phyloP scores from a whole-genome alignment of 495 filamentous ascomycete genomes.

The Tuber microsphaerosporum region DNA sequence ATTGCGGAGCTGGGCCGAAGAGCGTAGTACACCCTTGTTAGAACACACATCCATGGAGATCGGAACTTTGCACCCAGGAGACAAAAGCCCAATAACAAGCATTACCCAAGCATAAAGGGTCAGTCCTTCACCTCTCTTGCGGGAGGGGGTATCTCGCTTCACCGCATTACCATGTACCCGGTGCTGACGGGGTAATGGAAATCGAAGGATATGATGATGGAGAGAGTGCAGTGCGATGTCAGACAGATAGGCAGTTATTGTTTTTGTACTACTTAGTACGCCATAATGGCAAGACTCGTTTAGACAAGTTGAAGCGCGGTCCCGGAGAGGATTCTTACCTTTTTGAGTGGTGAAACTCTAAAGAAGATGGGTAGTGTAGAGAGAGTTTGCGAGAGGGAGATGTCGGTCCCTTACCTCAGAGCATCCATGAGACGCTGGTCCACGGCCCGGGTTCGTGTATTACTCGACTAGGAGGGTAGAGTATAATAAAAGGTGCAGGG shows the following conservation, averaged over 20 bases:
- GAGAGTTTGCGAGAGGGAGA: background rate
- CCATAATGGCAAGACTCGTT: background rate
- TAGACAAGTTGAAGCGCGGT: background rate
- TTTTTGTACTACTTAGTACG: background rate
- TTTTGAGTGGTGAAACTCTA: background rate
- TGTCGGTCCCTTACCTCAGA: background rate
- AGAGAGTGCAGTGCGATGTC: background rate
- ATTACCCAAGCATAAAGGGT: background rate
- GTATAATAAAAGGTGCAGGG: background rate
- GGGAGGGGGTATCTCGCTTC: background rate
- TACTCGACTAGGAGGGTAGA: background rate
- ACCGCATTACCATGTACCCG: background rate
- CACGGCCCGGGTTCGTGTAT: background rate
- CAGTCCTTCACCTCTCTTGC: background rate
- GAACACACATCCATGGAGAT: background rate
- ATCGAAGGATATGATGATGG: background rate
- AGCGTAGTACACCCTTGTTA: background rate
- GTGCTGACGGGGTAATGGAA: background rate
- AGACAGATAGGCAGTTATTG: background rate
- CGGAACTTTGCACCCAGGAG: background rate
- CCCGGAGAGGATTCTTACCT: background rate
- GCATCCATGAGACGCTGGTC: background rate
- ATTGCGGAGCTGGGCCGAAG: background rate
- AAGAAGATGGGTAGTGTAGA: background rate
- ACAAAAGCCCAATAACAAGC: background rate